Conservation (phyloP, 2,329 filamentous ascomycete species). For the Microcyclospora tardicrescens region DNA sequence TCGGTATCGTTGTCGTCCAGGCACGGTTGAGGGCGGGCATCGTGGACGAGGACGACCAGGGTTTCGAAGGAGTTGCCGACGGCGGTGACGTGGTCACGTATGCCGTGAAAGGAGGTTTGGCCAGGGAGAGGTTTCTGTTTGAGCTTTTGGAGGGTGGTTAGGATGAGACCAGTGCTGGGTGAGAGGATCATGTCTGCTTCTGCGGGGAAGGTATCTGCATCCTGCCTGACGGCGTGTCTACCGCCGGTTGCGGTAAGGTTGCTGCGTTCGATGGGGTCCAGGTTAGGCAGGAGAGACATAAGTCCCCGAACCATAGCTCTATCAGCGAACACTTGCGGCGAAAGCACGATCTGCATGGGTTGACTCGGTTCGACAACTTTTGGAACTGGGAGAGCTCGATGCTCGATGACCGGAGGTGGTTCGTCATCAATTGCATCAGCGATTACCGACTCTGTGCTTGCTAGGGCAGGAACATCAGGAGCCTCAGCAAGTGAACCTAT, state of each 20-base stretch:
- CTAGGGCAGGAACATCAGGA: background rate
- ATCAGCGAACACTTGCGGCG: constrained; percentile 32
- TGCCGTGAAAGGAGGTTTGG: constrained; percentile 28
- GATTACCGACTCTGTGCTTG: background rate
- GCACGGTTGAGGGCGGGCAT: constrained; percentile 10
- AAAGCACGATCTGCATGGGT: constrained; percentile 38
- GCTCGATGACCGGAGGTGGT: no score
- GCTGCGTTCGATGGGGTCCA: constrained; percentile 49
- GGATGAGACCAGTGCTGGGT: constrained; percentile 52
- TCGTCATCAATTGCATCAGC: background rate
- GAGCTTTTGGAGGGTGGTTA: constrained; percentile 58
- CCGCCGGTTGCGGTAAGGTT: constrained; percentile 12
- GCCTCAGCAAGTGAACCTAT: no score
- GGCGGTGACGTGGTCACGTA: constrained; percentile 43
- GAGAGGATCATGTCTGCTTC: constrained; percentile 67
- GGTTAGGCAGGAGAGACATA: constrained; percentile 34
- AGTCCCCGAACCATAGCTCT: constrained; percentile 40
- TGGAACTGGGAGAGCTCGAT: constrained; percentile 3
- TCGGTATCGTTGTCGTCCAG: constrained; percentile 21
- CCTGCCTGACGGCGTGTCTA: background rate
- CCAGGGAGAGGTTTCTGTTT: constrained; percentile 61
- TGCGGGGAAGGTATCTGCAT: no score
- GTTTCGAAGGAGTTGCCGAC: constrained; percentile 51
- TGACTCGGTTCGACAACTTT: constrained; percentile 4
- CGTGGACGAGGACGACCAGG: constrained; percentile 55